Evolutionary conservation across 2,329 filamentous ascomycete genomes (phyloP), one percentile per base, ranked within the genome.

Genomic region (Aspergillus sp.): DNA sequence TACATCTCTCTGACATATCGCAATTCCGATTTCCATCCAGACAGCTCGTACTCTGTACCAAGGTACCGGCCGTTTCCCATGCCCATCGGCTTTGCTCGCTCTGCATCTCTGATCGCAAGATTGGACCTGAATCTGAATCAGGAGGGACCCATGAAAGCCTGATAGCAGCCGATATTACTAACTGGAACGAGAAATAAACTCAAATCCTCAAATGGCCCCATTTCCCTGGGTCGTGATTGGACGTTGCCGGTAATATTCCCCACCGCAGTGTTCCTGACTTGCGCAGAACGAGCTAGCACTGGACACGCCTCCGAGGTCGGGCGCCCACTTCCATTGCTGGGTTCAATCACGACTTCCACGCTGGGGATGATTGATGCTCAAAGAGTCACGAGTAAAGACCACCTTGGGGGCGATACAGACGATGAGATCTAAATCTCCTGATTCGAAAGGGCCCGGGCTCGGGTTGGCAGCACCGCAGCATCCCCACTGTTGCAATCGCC

Each of bases 221-320:
- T 58, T 52, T 24, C 27, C 15, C 52, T 27, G 2, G 57, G 61
- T 53, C 54, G 51, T 56, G 40, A 64, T 64, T 68, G 64, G 66
- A 48, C 51, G 51, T 46, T 35, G 54, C 52, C 43, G 9, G 27
- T 31, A 52, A 61, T 63, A 45, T 62, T 63, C 64, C 62, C 67
- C 67, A 70, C 67, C 41, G 55, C 64, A 62, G 65, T 63, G 66
- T 69, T 66, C 67, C 66, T 70, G 68, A 67, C 64, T 66, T 66
- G 64, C 35, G 55, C 56, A 57, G 41, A 60, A 61, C 24, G 33
- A 56, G 56, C 50, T 48, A 60, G 57, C 35, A 27, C 27, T 31
- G 27, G 27, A 4, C 27, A 43, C 33, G 41, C n/a, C 37, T 56
- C 46, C 47, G 52, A 46, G 23, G 33, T 48, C 52, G 52, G 44